phyloP scores from a whole-genome alignment of 2,329 filamentous ascomycete genomes.

The Nakataea oryzae region DNA sequence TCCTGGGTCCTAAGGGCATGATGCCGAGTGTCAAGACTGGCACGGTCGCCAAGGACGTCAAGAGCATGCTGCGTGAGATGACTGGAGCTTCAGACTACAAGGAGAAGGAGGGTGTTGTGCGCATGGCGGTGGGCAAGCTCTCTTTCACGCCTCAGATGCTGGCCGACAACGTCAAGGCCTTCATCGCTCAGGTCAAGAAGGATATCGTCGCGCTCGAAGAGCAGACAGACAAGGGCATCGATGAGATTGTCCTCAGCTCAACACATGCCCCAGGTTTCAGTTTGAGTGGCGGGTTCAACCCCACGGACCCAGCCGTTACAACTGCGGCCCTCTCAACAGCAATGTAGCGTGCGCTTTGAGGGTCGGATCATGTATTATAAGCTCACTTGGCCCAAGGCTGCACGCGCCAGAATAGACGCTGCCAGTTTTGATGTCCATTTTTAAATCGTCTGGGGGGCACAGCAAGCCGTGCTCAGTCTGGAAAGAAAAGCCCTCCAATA shows the following conservation, averaged over 20 bases:
- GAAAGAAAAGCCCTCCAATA: not conserved
- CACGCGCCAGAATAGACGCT: not conserved
- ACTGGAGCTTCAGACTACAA: constrained; percentile 79
- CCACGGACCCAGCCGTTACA: constrained; percentile 45
- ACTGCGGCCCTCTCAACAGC: constrained; percentile 40
- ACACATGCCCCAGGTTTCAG: constrained; percentile 81
- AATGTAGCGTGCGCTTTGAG: constrained; percentile 30
- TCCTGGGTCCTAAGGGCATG: constrained; percentile 79
- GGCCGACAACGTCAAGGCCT: constrained; percentile 69
- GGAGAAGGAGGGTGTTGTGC: constrained; percentile 73
- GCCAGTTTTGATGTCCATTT: not conserved
- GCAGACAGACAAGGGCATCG: constrained; percentile 59
- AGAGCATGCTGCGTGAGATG: constrained; percentile 65
- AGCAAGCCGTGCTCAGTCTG: constrained; percentile 9
- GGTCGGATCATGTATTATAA: constrained; percentile 1
- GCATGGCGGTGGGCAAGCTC: constrained; percentile 85
- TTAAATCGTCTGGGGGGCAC: not conserved
- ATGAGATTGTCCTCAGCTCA: constrained; percentile 70
- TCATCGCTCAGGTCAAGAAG: constrained; percentile 67
- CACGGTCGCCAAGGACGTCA: constrained; percentile 77
- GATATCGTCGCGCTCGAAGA: constrained; percentile 58
- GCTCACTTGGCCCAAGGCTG: constrained; percentile 6
- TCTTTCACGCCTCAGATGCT: constrained; percentile 81
- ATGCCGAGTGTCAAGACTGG: constrained; percentile 88
- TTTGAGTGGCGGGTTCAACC: constrained; percentile 68